Base-by-base conservation (phyloP, 352 stramenopile genomes). In the Hyphochytrium catenoides region DNA sequence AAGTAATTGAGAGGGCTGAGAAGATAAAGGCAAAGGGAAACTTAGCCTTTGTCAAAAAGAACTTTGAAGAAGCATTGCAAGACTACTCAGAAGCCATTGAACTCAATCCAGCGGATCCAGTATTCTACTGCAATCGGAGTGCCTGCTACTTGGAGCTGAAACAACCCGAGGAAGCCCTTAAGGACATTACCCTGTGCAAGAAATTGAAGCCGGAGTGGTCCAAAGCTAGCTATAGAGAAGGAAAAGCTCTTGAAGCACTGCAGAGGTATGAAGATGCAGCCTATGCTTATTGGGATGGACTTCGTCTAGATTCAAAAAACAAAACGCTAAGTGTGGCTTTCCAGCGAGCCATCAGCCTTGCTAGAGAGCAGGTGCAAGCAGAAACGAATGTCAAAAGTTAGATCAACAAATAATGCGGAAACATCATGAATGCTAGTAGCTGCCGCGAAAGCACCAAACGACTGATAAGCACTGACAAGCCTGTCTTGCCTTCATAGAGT, bases 61-160 rank as follows among this genome's bases (percentile, higher is more conserved):
- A 79, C 31, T 76, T 52, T 41, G 26, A 39, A 3, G 23, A 38
- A 1, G 56, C 63, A 21, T 54, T 76, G 11, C 54, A 59, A 3
- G 34, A 56, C 0, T 79, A 79, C 56, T 54, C 66, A 16, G 29
- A 73, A 41, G 62, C 66, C 15, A 62, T 81, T 16, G 58, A 36
- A 8, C 39, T 77, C 27, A 72, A 41, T 36, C 54, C 64, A 0
- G 48, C 56, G 3, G 63, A 81, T 31, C 36, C 59, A 0, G 51
- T 67, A 35, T 46, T 81, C 5, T 81, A 75, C 46, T 77, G 63
- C 48, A 81, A 81, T 49, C 67, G 67, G n/a, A 76, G 67, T 26
- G 67, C 67, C 0, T 63, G 64, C 24, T 47, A 72, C 22, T 36
- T 77, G n/a, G 57, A 54, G 3, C 59, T 55, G 0, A 51, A 53